phyloP scores from a whole-genome alignment of 306 rosid species.

The Gynostemma pentaphyllum region DNA sequence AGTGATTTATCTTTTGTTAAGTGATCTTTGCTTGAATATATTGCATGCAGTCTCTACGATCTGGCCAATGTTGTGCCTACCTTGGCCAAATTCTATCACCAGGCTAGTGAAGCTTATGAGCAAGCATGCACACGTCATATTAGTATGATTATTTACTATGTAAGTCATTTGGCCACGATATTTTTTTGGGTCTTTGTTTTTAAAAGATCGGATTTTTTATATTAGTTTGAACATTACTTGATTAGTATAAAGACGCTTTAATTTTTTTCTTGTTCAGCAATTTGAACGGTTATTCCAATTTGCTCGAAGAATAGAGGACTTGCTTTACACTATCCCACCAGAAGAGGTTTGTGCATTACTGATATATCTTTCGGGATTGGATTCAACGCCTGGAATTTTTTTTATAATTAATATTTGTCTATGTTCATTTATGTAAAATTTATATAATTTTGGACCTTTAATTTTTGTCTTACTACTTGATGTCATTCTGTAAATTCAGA shows the following conservation, averaged over 20 bases:
- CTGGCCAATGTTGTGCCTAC: conserved; percentile 96
- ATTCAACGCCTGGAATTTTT: neutral
- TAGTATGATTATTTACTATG: conserved; percentile 74
- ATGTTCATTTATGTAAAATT: neutral
- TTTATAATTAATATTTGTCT: neutral
- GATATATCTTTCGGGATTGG: neutral
- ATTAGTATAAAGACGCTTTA: too few species aligned
- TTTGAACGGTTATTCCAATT: conserved; percentile 94
- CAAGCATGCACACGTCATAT: conserved; percentile 93
- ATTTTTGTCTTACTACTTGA: conserved; percentile 7
- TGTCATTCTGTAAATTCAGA: conserved; percentile 32
- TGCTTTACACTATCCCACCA: conserved; percentile 56
- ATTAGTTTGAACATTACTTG: neutral
- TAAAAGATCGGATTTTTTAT: neutral
- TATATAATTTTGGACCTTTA: neutral
- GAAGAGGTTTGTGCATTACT: conserved; percentile 63
- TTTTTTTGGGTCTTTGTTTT: neutral
- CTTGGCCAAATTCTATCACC: conserved; percentile 93
- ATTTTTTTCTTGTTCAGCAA: conserved; percentile 51
- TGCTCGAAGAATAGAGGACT: conserved; percentile 82
- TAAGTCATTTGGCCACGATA: conserved; percentile 27
- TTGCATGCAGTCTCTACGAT: conserved; percentile 72
- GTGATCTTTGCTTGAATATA: conserved; percentile 4
- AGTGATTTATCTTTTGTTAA: neutral
- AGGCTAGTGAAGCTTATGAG: conserved; percentile 96